phyloP scores from a whole-genome alignment of 2,329 filamentous ascomycete species.

The Fusarium sambucinum region DNA sequence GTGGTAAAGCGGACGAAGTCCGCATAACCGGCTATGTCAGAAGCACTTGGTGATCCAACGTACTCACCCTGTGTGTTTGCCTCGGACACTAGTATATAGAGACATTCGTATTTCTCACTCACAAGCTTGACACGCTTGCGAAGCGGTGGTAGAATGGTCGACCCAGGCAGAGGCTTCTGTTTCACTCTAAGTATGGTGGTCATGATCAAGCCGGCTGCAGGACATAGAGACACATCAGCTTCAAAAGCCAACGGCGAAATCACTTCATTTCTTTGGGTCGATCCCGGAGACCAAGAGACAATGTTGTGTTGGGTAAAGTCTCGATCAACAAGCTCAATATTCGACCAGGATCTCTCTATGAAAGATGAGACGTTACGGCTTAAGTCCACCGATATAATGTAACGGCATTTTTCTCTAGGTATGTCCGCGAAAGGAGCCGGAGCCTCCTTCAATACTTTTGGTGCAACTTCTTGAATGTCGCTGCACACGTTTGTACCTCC shows the following conservation, averaged over 20 bases:
- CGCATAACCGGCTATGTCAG: constrained; percentile 60
- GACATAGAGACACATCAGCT: constrained; percentile 80
- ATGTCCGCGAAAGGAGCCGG: constrained; percentile 32
- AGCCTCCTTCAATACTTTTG: constrained; percentile 1
- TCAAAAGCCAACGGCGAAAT: constrained; percentile 63
- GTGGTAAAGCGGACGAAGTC: constrained; percentile 64
- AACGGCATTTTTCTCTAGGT: constrained; percentile 38
- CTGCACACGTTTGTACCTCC: not conserved
- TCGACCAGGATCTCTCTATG: constrained; percentile 63
- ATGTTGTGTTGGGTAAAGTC: constrained; percentile 63
- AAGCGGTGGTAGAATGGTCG: constrained; percentile 59
- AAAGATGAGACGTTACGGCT: constrained; percentile 62
- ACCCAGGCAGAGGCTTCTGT: constrained; percentile 74
- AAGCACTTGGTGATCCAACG: constrained; percentile 52
- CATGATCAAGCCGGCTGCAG: constrained; percentile 74
- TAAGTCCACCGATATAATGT: constrained; percentile 66
- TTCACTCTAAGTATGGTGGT: constrained; percentile 79
- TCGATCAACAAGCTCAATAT: constrained; percentile 68
- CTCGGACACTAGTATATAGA: constrained; percentile 77
- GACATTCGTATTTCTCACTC: constrained; percentile 71
- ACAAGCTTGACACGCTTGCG: constrained; percentile 67
- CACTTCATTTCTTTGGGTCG: constrained; percentile 45
- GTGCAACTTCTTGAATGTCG: not conserved
- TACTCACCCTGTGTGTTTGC: constrained; percentile 58
- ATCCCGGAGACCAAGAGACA: constrained; percentile 49